Percentiles rank a stretch among this genome's conserved stretches.
Conservation (phyloP, 768 basidiomycete genomes). For the Gelatoporia subvermispora region DNA sequence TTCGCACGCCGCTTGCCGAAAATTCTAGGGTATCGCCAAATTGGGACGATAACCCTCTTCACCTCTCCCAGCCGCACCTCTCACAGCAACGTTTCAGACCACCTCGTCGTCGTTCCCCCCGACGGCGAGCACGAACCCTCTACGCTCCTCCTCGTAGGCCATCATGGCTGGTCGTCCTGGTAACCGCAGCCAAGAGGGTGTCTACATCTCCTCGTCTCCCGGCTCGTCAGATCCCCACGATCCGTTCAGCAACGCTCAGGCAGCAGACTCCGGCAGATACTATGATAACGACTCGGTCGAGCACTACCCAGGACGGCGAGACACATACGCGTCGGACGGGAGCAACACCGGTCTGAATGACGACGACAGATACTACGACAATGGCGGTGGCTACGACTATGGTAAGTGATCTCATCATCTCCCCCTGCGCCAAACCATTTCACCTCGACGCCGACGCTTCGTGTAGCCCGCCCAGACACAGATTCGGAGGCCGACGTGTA, state of each 20-base stretch:
- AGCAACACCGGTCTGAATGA: slow-evolving; percentile 51
- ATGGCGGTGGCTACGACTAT: slow-evolving; percentile 61
- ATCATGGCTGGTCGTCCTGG: slow-evolving; percentile 53
- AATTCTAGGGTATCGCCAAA: slow-evolving; percentile 8
- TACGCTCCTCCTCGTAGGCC: slow-evolving; percentile 3
- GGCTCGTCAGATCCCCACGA: slow-evolving; percentile 60
- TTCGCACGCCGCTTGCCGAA: slow-evolving; percentile 1
- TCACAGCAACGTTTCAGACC: slow-evolving; percentile 2
- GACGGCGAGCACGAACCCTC: slow-evolving; percentile 10
- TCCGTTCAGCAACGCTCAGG: slow-evolving; percentile 49
- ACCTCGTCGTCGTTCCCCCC: slow-evolving; percentile 7
- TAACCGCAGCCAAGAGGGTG: slow-evolving; percentile 55
- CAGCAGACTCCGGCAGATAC: slow-evolving; percentile 35
- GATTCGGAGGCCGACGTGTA: slow-evolving; percentile 79
- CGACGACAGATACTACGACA: slow-evolving; percentile 58
- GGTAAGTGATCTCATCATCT: slow-evolving; percentile 35
- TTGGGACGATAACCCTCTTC: slow-evolving; percentile 3
- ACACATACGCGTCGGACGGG: slow-evolving; percentile 62
- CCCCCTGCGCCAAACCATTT: background rate
- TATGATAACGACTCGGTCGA: slow-evolving; percentile 73
- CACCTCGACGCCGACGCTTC: slow-evolving; percentile 2
- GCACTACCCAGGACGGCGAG: slow-evolving; percentile 48
- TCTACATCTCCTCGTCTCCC: slow-evolving; percentile 57
- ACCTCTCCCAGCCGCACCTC: slow-evolving; percentile 3
- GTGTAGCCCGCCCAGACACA: slow-evolving; percentile 69